These are phyloP conservation scores for Cytospora schulzeri DNA, from an alignment of 2,329 filamentous ascomycete genomes.

Conservation along the genomic window DNA sequence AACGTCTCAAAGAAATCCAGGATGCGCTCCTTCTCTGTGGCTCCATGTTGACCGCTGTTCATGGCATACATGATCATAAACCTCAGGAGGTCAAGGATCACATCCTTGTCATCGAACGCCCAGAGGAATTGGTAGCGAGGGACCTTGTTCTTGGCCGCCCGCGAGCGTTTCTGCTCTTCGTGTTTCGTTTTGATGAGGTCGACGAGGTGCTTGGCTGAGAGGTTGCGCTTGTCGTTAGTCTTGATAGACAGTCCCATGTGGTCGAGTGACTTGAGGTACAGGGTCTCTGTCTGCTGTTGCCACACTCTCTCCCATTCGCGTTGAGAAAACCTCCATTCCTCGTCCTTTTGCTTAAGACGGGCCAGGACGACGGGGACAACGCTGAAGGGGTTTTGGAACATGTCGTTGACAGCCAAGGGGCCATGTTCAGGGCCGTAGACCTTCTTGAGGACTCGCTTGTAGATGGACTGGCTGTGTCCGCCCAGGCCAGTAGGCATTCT, in stretches of 20 bases:
- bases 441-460: conserved; percentile 96
- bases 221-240: conserved; percentile 84
- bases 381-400: conserved; percentile 80
- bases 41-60: conserved; percentile 70
- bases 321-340: conserved; percentile 96
- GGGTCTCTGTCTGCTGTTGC: conserved; percentile 91
- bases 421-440: conserved; percentile 87
- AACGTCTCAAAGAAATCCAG: conserved; percentile 77
- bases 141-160: conserved; percentile 59
- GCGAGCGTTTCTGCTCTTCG: conserved; percentile 81
- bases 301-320: conserved; percentile 99
- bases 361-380: conserved; percentile 88
- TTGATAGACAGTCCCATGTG: conserved; percentile 94
- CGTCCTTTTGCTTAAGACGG: conserved; percentile 90
- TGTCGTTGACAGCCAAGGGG: conserved; percentile 80
- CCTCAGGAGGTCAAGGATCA: conserved; percentile 64
- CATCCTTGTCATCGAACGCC: conserved; percentile 70
- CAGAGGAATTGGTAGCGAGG: conserved; percentile 75
- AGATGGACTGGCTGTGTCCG: conserved; percentile 93
- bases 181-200: conserved; percentile 90
- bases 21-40: conserved; percentile 72
- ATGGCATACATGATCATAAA: conserved; percentile 67
- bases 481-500: conserved; percentile 81
- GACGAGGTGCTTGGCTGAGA: conserved; percentile 86
- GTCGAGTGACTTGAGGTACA: conserved; percentile 94